These are phyloP conservation scores for Elaeis guineensis DNA, from an alignment of 176 grass and related monocot genomes.

Conservation along the genomic window DNA sequence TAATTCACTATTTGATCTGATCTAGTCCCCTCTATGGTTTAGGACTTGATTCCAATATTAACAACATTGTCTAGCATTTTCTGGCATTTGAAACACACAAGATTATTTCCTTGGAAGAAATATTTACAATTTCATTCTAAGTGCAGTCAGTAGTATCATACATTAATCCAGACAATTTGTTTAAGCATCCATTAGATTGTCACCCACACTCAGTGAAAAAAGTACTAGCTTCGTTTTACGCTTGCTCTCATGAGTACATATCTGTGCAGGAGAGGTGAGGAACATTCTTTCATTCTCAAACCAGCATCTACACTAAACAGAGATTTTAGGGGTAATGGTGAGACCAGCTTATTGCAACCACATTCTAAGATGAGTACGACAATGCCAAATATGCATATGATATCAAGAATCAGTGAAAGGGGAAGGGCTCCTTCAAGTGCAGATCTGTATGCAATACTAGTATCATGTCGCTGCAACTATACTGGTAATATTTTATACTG, in stretches of 20 bases:
- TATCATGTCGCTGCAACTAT: conserved; percentile 91
- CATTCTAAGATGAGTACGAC: conserved; percentile 23
- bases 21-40: too few relatives aligned
- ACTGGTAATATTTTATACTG: conserved; percentile 42
- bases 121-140: too few relatives aligned
- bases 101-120: too few relatives aligned
- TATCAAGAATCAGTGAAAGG: conserved; percentile 33
- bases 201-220: background rate
- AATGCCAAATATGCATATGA: conserved; percentile 28
- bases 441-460: conserved; percentile 78
- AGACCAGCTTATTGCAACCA: conserved; percentile 30
- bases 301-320: conserved; percentile 44
- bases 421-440: conserved; percentile 22
- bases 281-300: conserved; percentile 99
- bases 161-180: too few relatives aligned
- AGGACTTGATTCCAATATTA: too few relatives aligned
- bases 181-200: too few relatives aligned
- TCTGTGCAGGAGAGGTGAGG: conserved; percentile 68
- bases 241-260: conserved; percentile 1
- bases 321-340: conserved; percentile 34
- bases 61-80: too few relatives aligned
- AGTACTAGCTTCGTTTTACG: too few relatives aligned
- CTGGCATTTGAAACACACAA: too few relatives aligned
- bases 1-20: too few relatives aligned
- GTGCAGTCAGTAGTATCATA: too few relatives aligned